phyloP scores from a whole-genome alignment of 139 green algal species.

The Closterium sp. region DNA sequence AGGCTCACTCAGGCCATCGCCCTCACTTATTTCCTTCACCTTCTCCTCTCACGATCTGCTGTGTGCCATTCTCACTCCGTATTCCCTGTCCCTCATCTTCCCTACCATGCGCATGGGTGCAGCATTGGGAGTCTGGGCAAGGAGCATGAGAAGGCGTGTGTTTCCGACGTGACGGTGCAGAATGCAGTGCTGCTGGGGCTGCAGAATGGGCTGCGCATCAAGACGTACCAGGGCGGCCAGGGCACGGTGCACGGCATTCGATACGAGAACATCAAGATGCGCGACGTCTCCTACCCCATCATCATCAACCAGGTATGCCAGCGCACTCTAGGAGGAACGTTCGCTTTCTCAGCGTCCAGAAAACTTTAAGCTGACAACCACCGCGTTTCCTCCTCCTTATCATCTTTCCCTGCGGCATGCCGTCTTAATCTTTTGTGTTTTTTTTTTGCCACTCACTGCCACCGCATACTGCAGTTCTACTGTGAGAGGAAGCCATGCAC shows the following conservation, averaged over 20 bases:
- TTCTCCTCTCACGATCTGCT: too few relatives aligned
- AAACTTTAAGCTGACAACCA: too few relatives aligned
- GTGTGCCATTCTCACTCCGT: too few relatives aligned
- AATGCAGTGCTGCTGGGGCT: not conserved
- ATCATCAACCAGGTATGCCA: not conserved
- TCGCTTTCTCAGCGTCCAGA: too few relatives aligned
- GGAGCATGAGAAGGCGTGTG: not conserved
- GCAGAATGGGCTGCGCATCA: conserved; percentile 6
- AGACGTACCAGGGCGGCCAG: not conserved
- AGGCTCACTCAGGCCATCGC: too few relatives aligned
- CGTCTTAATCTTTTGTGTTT: not conserved
- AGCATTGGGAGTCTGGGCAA: conserved; percentile 8
- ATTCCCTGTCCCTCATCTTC: not conserved
- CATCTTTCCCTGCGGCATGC: too few relatives aligned
- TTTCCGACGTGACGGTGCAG: not conserved
- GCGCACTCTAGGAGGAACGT: too few relatives aligned
- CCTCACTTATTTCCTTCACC: too few relatives aligned
- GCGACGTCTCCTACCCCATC: not conserved
- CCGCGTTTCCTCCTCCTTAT: too few relatives aligned
- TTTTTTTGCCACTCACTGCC: not conserved
- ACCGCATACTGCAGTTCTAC: not conserved
- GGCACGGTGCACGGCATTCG: not conserved
- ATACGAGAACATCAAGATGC: not conserved
- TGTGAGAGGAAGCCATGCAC: not conserved
- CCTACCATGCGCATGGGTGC: not conserved